These are phyloP conservation scores for Paraleonurus japonicus DNA, from an alignment of 257 asterid species.

Conservation along the genomic window DNA sequence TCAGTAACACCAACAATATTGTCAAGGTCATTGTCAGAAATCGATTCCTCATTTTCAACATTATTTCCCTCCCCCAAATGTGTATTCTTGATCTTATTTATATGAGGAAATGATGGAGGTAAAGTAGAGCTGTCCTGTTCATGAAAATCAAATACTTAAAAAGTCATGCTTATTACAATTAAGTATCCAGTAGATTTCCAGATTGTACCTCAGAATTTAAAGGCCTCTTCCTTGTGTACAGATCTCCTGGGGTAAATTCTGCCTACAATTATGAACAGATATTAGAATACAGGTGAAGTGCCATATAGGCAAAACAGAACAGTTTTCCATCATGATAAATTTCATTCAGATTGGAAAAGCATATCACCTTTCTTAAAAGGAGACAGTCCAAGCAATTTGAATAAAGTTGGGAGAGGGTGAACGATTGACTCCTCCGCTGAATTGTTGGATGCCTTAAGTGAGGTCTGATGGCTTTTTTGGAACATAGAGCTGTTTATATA, in stretches of 20 bases:
- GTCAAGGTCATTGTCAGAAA: constrained; percentile 90
- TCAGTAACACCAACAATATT: constrained; percentile 83
- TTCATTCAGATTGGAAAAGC: constrained; percentile 3
- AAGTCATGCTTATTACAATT: constrained; percentile 22
- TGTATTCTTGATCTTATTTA: constrained; percentile 42
- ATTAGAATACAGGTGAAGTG: constrained; percentile 18
- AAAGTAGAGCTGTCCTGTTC: constrained; percentile 56
- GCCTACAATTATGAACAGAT: constrained; percentile 51
- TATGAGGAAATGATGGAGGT: constrained; percentile 49
- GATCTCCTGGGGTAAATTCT: constrained; percentile 80
- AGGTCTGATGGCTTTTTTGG: constrained; percentile 55
- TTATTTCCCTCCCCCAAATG: constrained; percentile 45
- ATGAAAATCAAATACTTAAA: constrained; percentile 28
- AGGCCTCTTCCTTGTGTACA: constrained; percentile 81
- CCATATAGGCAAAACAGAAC: background rate
- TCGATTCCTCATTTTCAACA: constrained; percentile 68
- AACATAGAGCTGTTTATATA: constrained; percentile 82
- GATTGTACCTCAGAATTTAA: constrained; percentile 57
- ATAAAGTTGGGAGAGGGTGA: constrained; percentile 87
- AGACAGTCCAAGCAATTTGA: constrained; percentile 70
- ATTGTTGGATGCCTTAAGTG: constrained; percentile 64
- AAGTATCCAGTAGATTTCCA: constrained; percentile 14
- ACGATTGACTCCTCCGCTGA: constrained; percentile 65
- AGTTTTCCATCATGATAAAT: constrained; percentile 6
- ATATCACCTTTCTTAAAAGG: constrained; percentile 80